A percentile compares a stretch with the other conserved stretches of the same genome.
phyloP scores from a whole-genome alignment of 139 green algal genomes.

The Microglena sp. region DNA sequence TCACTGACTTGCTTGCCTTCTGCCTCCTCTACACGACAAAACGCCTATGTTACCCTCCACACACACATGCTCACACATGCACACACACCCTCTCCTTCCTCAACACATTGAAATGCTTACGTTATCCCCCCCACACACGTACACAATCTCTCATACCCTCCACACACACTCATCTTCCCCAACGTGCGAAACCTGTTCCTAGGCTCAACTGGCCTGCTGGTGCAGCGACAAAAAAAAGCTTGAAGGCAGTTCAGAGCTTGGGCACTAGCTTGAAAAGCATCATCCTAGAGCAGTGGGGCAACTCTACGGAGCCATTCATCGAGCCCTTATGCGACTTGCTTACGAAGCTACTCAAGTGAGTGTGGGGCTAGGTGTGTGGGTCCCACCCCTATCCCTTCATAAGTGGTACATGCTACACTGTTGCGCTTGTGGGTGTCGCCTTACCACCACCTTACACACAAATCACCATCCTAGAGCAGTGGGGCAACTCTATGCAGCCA shows the following conservation, averaged over 20 bases:
- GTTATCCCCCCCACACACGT: background rate
- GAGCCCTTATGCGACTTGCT: conserved; percentile 7
- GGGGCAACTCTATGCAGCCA: conserved; percentile 1
- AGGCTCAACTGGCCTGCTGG: conserved; percentile 74
- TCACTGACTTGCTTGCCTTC: background rate
- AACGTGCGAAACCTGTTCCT: conserved; percentile 33
- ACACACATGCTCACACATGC: background rate
- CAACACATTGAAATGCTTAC: background rate
- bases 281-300: conserved; percentile 12
- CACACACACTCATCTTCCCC: background rate
- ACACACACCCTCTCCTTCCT: background rate
- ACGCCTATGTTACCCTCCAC: background rate
- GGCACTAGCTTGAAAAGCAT: conserved; percentile 3
- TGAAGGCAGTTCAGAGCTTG: conserved; percentile 63
- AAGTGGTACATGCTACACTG: no score
- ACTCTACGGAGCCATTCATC: conserved; percentile 2
- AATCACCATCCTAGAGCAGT: conserved; percentile 11
- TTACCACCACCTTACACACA: no score
- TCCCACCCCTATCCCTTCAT: no score
- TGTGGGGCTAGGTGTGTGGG: background rate
- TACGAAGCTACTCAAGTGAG: conserved; percentile 6
- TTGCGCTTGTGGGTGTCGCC: no score
- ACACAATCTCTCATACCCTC: background rate
- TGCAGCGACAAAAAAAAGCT: conserved; percentile 48
- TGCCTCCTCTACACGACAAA: background rate